phyloP scores from a whole-genome alignment of 306 rosid genomes.

The Medicago arabica region DNA sequence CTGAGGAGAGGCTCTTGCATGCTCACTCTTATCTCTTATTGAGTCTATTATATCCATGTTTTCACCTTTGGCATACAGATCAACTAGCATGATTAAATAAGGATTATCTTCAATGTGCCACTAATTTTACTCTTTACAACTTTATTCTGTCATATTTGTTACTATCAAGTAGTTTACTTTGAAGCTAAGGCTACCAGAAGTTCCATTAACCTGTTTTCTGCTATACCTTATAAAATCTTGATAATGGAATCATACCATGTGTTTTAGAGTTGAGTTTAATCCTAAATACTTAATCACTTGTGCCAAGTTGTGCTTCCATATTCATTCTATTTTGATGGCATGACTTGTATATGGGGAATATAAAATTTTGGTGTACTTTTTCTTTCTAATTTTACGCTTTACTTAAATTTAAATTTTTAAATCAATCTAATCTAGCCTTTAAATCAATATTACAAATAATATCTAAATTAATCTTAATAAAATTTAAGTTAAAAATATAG shows the following conservation, averaged over 20 bases:
- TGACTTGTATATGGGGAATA: too few relatives aligned
- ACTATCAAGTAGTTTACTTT: constrained; percentile 6
- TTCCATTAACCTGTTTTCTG: constrained; percentile 6
- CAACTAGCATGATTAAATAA: constrained; percentile 29
- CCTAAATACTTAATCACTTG: too few relatives aligned
- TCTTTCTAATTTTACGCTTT: too few relatives aligned
- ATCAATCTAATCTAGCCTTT: too few relatives aligned
- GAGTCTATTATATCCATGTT: neutral
- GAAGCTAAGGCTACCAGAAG: neutral
- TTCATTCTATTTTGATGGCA: too few relatives aligned
- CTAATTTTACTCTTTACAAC: constrained; percentile 13
- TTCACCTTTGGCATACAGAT: neutral
- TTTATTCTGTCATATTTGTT: constrained; percentile 13
- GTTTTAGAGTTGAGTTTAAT: too few relatives aligned
- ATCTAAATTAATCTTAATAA: too few relatives aligned
- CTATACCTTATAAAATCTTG: neutral
- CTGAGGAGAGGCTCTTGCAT: constrained; percentile 14
- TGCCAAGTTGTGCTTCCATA: too few relatives aligned
- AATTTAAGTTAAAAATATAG: too few relatives aligned
- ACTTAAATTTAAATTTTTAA: too few relatives aligned
- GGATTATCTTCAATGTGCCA: constrained; percentile 10
- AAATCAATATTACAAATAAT: too few relatives aligned
- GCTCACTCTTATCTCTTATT: neutral
- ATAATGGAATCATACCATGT: neutral
- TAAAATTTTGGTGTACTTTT: too few relatives aligned